Evolutionary conservation across 2,329 filamentous ascomycete species (phyloP).

Genomic region (Coniochaeta prunicola): DNA sequence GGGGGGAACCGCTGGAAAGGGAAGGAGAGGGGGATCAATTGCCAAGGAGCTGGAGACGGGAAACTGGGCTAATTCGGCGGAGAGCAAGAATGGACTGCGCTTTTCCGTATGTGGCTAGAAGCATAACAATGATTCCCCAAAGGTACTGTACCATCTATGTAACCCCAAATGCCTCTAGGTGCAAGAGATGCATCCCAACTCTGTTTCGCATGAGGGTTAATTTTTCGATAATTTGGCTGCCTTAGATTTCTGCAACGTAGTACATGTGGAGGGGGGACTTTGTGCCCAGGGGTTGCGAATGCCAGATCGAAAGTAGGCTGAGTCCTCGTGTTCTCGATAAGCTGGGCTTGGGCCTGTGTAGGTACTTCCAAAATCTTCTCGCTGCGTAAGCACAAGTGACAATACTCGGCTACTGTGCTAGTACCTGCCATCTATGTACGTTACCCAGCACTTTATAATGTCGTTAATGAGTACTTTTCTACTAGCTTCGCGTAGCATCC

Average conservation of each 20-base stretch:
- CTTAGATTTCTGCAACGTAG: conserved; percentile 1
- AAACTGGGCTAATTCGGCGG: background rate
- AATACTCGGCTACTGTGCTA: background rate
- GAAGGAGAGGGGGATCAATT: background rate
- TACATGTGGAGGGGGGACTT: conserved; percentile 3
- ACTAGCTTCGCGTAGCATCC: background rate
- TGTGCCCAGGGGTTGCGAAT: background rate
- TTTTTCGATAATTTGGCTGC: background rate
- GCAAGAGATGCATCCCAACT: background rate
- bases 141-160: too few relatives aligned
- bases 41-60: background rate
- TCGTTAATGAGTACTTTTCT: background rate
- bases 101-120: background rate
- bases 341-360: background rate
- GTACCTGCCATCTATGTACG: background rate
- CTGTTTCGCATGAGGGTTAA: background rate
- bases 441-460: background rate
- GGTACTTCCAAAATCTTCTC: background rate
- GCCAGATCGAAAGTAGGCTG: background rate
- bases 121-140: too few relatives aligned
- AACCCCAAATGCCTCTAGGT: background rate
- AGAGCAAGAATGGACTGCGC: background rate
- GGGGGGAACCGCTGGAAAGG: background rate
- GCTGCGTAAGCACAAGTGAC: background rate
- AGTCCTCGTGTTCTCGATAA: background rate